Conservation (phyloP, 805 yeast species). For the Lipomyces sp. region DNA sequence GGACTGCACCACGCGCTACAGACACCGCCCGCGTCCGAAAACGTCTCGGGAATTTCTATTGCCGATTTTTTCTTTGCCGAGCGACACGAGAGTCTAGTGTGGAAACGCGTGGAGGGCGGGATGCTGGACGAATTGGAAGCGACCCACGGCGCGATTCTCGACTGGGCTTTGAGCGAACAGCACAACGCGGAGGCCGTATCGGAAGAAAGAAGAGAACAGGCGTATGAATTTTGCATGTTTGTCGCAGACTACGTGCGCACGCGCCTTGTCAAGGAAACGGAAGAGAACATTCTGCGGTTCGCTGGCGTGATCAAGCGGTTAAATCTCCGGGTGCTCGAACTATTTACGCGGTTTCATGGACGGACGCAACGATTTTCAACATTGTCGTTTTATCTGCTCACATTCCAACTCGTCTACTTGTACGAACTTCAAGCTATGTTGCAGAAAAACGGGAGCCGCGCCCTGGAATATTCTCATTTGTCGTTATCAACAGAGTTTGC, state of each 20-base stretch:
- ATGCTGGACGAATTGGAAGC: constrained; percentile 15
- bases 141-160: constrained; percentile 7
- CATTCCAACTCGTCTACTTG: constrained; percentile 21
- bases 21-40: background rate
- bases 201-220: constrained; percentile 7
- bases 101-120: constrained; percentile 3
- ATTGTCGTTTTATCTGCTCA: constrained; percentile 20
- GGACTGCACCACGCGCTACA: constrained; percentile 12
- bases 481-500: constrained; percentile 22
- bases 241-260: constrained; percentile 9
- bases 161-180: constrained; percentile 23
- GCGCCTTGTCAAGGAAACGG: constrained; percentile 3
- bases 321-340: constrained; percentile 13
- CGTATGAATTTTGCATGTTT: constrained; percentile 17
- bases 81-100: constrained; percentile 1
- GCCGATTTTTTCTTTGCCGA: constrained; percentile 2
- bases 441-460: background rate
- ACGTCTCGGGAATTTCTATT: background rate
- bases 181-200: constrained; percentile 5
- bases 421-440: constrained; percentile 18
- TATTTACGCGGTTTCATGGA: constrained; percentile 26
- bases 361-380: constrained; percentile 8
- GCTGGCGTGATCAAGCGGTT: constrained; percentile 11
- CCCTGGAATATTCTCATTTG: constrained; percentile 9
- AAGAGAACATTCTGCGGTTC: constrained; percentile 10